Conservation (phyloP, 2,329 filamentous ascomycete species). For the Colletotrichum incanum region DNA sequence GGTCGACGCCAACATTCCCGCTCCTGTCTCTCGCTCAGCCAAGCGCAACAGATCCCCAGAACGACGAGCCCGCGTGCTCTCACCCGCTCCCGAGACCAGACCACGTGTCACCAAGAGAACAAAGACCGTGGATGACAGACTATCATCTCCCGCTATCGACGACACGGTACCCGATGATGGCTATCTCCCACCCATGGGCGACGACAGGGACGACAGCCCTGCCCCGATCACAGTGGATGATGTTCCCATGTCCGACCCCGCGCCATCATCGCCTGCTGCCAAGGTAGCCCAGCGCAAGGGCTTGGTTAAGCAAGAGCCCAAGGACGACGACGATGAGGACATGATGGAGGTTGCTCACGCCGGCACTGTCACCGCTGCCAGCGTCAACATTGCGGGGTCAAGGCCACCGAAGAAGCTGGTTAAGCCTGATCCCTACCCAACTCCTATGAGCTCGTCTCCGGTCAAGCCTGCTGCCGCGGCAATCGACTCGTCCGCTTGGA, state of each 20-base stretch:
- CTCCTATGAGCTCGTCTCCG: slow-evolving; percentile 85
- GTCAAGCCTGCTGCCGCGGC: slow-evolving; percentile 70
- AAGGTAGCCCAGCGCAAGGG: slow-evolving; percentile 83
- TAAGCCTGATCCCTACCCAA: slow-evolving; percentile 77
- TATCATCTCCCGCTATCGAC: slow-evolving; percentile 65
- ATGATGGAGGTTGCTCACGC: slow-evolving; percentile 90
- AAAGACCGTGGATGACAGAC: slow-evolving; percentile 66
- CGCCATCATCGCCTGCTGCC: slow-evolving; percentile 88
- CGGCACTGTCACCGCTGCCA: slow-evolving; percentile 76
- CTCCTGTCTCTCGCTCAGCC: slow-evolving; percentile 68
- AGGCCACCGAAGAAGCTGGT: slow-evolving; percentile 83
- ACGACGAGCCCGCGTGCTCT: slow-evolving; percentile 84
- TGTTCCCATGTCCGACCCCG: slow-evolving; percentile 87
- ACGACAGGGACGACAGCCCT: slow-evolving; percentile 72
- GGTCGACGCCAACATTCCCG: slow-evolving; percentile 82
- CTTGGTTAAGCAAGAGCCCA: slow-evolving; percentile 63
- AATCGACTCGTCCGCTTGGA: slow-evolving; percentile 90
- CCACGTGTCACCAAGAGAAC: slow-evolving; percentile 70
- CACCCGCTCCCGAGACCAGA: slow-evolving; percentile 75
- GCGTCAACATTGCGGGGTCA: slow-evolving; percentile 88
- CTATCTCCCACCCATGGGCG: slow-evolving; percentile 63
- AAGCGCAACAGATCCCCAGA: slow-evolving; percentile 81
- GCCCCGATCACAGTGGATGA: slow-evolving; percentile 54
- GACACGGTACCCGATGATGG: slow-evolving; percentile 69
- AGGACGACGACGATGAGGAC: slow-evolving; percentile 82